phyloP scores from a whole-genome alignment of 2,329 filamentous ascomycete genomes.

The Elsinoe necatrix region DNA sequence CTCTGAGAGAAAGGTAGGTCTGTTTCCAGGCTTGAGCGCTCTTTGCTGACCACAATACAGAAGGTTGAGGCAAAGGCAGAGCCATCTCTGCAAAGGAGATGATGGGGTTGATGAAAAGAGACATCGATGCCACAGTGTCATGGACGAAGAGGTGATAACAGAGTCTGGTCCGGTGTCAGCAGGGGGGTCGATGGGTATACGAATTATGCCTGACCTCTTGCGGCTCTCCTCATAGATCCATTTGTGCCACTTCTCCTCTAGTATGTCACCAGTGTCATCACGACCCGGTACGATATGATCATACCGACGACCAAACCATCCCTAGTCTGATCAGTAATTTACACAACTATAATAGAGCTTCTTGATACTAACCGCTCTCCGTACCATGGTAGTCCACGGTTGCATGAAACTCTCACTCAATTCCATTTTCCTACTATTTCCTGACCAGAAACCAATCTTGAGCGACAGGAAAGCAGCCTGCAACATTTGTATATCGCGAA shows the following conservation, averaged over 20 bases:
- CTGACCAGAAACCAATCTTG: constrained; percentile 51
- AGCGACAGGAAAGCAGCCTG: constrained; percentile 45
- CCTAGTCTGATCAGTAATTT: background rate
- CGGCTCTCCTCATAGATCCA: constrained; percentile 60
- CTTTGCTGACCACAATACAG: constrained; percentile 57
- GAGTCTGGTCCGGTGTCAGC: constrained; percentile 27
- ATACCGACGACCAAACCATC: constrained; percentile 24
- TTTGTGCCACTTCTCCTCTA: constrained; percentile 55
- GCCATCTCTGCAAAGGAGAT: constrained; percentile 63
- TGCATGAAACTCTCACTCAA: constrained; percentile 51
- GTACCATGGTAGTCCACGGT: constrained; percentile 46
- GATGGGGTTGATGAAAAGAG: constrained; percentile 53
- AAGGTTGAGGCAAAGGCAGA: constrained; percentile 54
- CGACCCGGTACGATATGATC: constrained; percentile 41
- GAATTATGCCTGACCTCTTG: constrained; percentile 42
- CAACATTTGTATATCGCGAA: constrained; percentile 44
- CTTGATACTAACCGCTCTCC: constrained; percentile 51
- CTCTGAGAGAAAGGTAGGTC: constrained; percentile 42
- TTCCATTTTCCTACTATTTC: constrained; percentile 51
- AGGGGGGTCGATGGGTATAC: background rate
- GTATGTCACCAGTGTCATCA: constrained; percentile 47
- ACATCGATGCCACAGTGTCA: constrained; percentile 60
- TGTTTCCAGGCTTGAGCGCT: constrained; percentile 57
- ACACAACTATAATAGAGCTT: constrained; percentile 19
- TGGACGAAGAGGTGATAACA: constrained; percentile 57